These are phyloP conservation scores for Rosa rugosa DNA, from an alignment of 306 rosid genomes.

Conservation along the genomic window DNA sequence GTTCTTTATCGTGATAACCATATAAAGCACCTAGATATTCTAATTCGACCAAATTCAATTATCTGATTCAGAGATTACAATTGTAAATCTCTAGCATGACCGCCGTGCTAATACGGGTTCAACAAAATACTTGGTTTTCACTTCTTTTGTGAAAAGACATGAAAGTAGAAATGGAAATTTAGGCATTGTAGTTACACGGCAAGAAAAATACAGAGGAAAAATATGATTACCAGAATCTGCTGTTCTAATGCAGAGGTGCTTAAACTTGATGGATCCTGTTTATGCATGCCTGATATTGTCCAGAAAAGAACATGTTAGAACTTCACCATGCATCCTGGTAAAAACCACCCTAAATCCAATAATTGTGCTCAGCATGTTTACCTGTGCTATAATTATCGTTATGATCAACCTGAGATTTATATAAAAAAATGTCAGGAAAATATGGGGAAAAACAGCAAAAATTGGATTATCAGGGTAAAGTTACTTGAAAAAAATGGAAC, in stretches of 20 bases:
- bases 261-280: constrained; percentile 55
- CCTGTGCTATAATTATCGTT: constrained; percentile 58
- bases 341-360: neutral
- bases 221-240: constrained; percentile 77
- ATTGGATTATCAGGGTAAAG: constrained; percentile 19
- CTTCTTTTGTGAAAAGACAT: neutral
- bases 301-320: constrained; percentile 29
- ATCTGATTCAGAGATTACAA: neutral
- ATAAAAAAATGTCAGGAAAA: constrained; percentile 25
- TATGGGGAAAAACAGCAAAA: constrained; percentile 3
- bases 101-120: neutral
- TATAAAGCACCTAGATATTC: neutral
- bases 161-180: neutral
- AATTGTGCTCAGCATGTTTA: constrained; percentile 33
- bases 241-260: constrained; percentile 78
- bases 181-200: neutral
- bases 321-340: constrained; percentile 8
- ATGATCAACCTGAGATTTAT: constrained; percentile 59
- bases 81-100: neutral
- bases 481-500: constrained; percentile 27
- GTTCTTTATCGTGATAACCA: neutral
- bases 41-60: neutral
- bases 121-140: neutral
- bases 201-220: constrained; percentile 20
- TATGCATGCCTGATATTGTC: constrained; percentile 57